phyloP scores from a whole-genome alignment of 495 filamentous ascomycete genomes.

The Tuber indicum region DNA sequence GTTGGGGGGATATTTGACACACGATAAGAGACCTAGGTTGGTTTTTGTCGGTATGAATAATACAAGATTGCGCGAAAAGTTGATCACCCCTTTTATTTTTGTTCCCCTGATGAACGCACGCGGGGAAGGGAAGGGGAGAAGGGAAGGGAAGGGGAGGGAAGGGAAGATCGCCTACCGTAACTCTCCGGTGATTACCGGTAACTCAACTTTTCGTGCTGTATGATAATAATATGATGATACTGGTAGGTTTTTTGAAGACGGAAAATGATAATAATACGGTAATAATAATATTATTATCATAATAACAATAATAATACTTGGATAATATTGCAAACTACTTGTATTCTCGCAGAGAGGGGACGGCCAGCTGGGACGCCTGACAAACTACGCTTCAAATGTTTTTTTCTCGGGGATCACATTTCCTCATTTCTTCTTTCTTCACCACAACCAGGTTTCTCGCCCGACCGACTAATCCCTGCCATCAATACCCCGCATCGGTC shows the following conservation, averaged over 20 bases:
- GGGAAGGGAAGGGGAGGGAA: not conserved
- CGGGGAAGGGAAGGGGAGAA: not conserved
- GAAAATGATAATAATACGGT: not conserved
- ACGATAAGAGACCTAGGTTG: not conserved
- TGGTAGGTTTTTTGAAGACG: not conserved
- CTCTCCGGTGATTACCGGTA: not conserved
- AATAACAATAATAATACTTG: too few relatives aligned
- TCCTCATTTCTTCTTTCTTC: not conserved
- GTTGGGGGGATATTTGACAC: not conserved
- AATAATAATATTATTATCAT: not conserved
- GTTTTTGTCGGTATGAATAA: not conserved
- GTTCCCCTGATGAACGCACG: not conserved
- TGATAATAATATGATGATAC: too few relatives aligned
- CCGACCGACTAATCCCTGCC: not conserved
- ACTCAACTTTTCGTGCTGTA: too few relatives aligned
- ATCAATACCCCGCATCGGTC: slow-evolving; percentile 2
- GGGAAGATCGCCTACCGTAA: not conserved
- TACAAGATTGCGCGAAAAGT: not conserved
- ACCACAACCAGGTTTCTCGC: not conserved
- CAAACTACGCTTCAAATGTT: not conserved
- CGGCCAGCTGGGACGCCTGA: not conserved
- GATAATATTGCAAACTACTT: not conserved
- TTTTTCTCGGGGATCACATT: not conserved
- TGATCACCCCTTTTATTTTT: not conserved
- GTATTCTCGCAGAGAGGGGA: not conserved